phyloP scores from a whole-genome alignment of 2,329 filamentous ascomycete genomes.

The Eurotiales sp. region DNA sequence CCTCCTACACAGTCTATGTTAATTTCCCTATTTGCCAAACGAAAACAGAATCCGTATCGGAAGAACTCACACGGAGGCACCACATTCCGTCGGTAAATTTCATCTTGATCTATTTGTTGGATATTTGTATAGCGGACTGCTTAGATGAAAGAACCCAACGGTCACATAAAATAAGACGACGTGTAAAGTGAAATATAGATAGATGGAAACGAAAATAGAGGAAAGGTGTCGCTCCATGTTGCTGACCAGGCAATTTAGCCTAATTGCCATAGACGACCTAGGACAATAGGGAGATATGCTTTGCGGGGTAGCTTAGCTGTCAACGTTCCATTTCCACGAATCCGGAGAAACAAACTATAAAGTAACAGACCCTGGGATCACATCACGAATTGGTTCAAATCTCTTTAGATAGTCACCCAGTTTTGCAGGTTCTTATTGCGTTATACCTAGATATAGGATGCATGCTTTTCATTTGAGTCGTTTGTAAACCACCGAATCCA shows the following conservation, averaged over 20 bases:
- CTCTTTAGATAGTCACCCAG: neutral
- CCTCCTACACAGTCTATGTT: slow-evolving; percentile 25
- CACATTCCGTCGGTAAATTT: slow-evolving; percentile 43
- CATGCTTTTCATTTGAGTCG: neutral
- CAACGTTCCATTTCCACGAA: no score
- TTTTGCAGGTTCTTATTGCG: neutral
- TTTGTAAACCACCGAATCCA: neutral
- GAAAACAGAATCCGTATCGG: neutral
- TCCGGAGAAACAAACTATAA: no score
- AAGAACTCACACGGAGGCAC: slow-evolving; percentile 26
- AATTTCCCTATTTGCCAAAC: neutral
- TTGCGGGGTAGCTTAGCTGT: neutral
- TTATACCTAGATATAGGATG: neutral
- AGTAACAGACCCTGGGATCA: neutral
- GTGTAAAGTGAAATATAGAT: neutral
- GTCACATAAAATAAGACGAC: neutral
- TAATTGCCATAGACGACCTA: neutral
- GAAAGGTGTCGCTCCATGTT: neutral
- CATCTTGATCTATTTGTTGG: slow-evolving; percentile 28
- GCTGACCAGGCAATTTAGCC: neutral
- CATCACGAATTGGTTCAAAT: neutral
- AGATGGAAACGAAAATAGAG: neutral
- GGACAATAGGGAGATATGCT: neutral
- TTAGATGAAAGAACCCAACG: no score
- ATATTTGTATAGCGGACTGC: neutral